Percentiles rank a stretch among this genome's conserved stretches.
These are phyloP conservation scores for Dichotomocladium elegans DNA, from an alignment of 371 early-diverging fungal genomes.

Conservation along the genomic window DNA sequence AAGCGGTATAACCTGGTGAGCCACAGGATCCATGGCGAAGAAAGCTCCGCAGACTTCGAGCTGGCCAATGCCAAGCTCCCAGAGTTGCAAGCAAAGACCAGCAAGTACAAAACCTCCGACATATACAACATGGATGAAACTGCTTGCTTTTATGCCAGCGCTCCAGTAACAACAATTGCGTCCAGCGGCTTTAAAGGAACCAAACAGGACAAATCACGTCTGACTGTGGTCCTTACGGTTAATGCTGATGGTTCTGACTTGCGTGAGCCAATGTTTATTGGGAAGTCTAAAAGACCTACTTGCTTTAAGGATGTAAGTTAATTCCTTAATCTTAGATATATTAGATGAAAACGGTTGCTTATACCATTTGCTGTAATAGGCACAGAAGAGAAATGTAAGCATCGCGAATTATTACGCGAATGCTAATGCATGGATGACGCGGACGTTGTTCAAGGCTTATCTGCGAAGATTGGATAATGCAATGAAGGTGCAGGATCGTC, in stretches of 20 bases:
- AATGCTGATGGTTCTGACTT: slow-evolving; percentile 7
- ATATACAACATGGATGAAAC: slow-evolving; percentile 6
- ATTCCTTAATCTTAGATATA: too few species aligned
- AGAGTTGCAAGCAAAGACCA: background rate
- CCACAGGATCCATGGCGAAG: background rate
- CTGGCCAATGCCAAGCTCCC: background rate
- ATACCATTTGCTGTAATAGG: too few species aligned
- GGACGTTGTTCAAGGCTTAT: too few species aligned
- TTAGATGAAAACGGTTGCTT: too few species aligned
- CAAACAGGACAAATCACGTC: slow-evolving; percentile 2
- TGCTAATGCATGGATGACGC: too few species aligned
- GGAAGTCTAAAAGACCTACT: background rate
- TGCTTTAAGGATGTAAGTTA: too few species aligned
- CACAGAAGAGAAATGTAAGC: too few species aligned
- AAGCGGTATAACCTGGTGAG: background rate
- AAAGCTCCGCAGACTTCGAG: background rate
- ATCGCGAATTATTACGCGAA: too few species aligned
- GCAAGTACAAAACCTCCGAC: background rate
- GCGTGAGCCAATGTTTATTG: background rate
- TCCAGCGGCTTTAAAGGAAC: background rate
- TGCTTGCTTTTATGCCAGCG: background rate
- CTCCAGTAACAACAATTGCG: slow-evolving; percentile 1
- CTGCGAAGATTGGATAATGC: too few species aligned
- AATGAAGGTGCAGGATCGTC: too few species aligned
- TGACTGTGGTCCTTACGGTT: slow-evolving; percentile 6